Percentiles rank a stretch among this genome's conserved stretches.
Evolutionary conservation across 2,329 filamentous ascomycete genomes (phyloP).

Genomic region (Stemphylium lycopersici): DNA sequence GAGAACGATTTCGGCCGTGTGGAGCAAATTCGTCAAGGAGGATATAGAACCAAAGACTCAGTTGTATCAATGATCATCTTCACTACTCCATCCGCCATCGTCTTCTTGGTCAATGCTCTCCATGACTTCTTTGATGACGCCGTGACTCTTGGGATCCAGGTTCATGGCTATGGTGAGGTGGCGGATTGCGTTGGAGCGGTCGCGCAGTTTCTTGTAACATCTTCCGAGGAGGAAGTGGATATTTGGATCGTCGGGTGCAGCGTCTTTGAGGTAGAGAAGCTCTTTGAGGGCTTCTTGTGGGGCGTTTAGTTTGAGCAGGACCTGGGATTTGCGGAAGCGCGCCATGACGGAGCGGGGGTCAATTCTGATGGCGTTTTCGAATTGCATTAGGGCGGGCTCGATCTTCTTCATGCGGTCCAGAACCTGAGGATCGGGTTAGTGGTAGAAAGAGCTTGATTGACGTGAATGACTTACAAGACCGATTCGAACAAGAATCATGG

Average conservation of each 20-base stretch:
- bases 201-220: constrained; percentile 65
- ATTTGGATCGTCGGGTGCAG: constrained; percentile 92
- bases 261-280: constrained; percentile 84
- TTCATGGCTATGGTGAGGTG: constrained; percentile 96
- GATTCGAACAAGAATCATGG: constrained; percentile 90
- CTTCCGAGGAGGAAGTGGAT: constrained; percentile 94
- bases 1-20: too few species aligned
- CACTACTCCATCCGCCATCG: constrained; percentile 48
- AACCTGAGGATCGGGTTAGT: constrained; percentile 39
- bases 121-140: constrained; percentile 95
- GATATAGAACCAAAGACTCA: too few species aligned
- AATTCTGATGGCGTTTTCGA: constrained; percentile 79
- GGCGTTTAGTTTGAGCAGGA: constrained; percentile 75
- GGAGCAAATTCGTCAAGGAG: too few species aligned
- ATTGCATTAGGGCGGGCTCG: constrained; percentile 78
- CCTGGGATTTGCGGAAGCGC: constrained; percentile 90
- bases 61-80: constrained; percentile 35
- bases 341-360: constrained; percentile 82
- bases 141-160: constrained; percentile 93
- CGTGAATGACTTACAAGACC: constrained; percentile 69
- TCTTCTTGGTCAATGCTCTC: constrained; percentile 84
- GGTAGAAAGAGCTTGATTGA: neutral
- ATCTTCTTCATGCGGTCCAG: constrained; percentile 88
- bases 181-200: constrained; percentile 77
- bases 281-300: constrained; percentile 78